phyloP scores from a whole-genome alignment of 2,329 filamentous ascomycete genomes.

The Mycocentrospora acerina region DNA sequence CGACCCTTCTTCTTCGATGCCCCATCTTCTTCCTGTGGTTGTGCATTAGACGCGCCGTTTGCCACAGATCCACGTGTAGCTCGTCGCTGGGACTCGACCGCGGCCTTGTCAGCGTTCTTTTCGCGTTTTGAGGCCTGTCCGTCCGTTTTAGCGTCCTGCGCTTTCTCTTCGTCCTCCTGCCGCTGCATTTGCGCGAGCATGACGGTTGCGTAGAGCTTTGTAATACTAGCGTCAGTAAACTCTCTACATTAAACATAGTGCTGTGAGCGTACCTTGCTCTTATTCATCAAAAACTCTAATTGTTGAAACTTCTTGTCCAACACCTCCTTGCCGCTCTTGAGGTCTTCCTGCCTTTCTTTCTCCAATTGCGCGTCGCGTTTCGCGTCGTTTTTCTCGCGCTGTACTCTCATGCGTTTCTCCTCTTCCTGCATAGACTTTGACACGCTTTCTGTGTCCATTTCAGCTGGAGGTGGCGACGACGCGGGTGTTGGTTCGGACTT shows the following conservation, averaged over 20 bases:
- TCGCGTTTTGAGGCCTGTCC: constrained; percentile 50
- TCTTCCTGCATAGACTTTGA: constrained; percentile 48
- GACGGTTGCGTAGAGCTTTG: constrained; percentile 51
- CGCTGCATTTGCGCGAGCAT: constrained; percentile 57
- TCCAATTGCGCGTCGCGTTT: constrained; percentile 48
- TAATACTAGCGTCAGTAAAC: constrained; percentile 5
- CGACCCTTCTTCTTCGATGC: constrained; percentile 28
- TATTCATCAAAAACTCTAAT: constrained; percentile 54
- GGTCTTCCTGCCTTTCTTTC: constrained; percentile 48
- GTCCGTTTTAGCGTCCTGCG: constrained; percentile 47
- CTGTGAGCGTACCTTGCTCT: constrained; percentile 46
- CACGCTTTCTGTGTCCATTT: constrained; percentile 31
- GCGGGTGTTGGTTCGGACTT: constrained; percentile 34
- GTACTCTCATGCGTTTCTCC: constrained; percentile 48
- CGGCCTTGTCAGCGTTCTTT: constrained; percentile 49
- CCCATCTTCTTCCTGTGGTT: constrained; percentile 21
- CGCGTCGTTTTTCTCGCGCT: constrained; percentile 47
- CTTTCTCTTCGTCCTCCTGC: constrained; percentile 52
- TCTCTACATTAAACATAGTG: neutral
- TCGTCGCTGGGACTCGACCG: constrained; percentile 49
- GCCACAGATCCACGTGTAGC: constrained; percentile 45
- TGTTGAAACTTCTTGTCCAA: constrained; percentile 55
- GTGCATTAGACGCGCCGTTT: constrained; percentile 10
- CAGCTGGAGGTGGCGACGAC: constrained; percentile 35
- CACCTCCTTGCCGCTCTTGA: constrained; percentile 48